Percentiles rank a stretch among this genome's conserved stretches.
Evolutionary conservation across 495 filamentous ascomycete genomes (phyloP).

Genomic region (Penicillium diatomitis): DNA sequence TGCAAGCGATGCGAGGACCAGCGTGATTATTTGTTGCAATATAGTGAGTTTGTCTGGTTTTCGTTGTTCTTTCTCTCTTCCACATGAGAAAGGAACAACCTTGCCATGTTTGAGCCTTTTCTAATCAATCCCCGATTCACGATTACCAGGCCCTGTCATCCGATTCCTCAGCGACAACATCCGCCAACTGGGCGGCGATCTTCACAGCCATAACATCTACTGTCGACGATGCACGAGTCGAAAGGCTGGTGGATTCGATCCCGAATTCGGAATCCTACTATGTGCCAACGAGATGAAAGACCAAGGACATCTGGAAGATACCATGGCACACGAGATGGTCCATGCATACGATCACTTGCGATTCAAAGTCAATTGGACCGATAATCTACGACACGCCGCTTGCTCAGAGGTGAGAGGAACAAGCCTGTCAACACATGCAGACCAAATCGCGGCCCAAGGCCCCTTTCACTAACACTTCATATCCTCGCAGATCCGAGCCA

Average conservation of each 20-base stretch:
- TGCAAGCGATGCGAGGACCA: conserved; percentile 69
- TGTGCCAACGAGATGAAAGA: conserved; percentile 81
- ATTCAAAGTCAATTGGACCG: conserved; percentile 77
- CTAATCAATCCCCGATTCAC: too few relatives aligned
- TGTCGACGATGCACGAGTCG: conserved; percentile 65
- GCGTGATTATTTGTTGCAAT: conserved; percentile 68
- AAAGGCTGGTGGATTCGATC: conserved; percentile 73
- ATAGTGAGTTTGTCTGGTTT: conserved; percentile 38
- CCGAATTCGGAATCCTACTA: conserved; percentile 74
- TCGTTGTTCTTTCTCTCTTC: neutral
- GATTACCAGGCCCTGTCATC: conserved; percentile 56
- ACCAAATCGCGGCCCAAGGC: too few relatives aligned
- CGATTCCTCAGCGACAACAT: conserved; percentile 77
- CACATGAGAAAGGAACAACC: too few relatives aligned
- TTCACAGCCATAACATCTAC: conserved; percentile 65
- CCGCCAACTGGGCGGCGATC: conserved; percentile 59
- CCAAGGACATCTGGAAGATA: conserved; percentile 77
- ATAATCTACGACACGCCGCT: conserved; percentile 77
- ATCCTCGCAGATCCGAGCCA: conserved; percentile 66
- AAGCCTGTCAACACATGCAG: too few relatives aligned
- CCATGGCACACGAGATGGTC: conserved; percentile 93
- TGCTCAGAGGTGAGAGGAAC: conserved; percentile 71
- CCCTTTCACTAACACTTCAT: neutral
- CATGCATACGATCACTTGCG: conserved; percentile 91
- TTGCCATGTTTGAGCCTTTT: too few relatives aligned